Percentiles rank a stretch among this genome's conserved stretches.
These are phyloP conservation scores for Aspergillus terreus DNA, from an alignment of 2,329 filamentous ascomycete species.

Conservation along the genomic window DNA sequence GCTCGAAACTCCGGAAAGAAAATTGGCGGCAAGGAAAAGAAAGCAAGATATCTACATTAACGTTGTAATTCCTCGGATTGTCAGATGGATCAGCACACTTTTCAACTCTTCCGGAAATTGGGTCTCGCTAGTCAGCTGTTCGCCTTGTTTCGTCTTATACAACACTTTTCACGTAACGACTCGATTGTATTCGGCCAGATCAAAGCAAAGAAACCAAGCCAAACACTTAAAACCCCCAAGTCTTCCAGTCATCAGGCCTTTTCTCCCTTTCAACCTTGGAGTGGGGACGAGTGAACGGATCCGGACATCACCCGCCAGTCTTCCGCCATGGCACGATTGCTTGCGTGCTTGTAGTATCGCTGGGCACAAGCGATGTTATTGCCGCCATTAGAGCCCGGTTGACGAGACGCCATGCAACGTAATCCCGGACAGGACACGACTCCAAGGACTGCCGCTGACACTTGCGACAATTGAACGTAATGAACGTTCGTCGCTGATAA, in stretches of 20 bases:
- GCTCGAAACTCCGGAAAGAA: slow-evolving; percentile 36
- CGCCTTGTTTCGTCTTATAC: slow-evolving; percentile 34
- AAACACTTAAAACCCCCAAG: not conserved
- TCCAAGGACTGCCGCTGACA: no score
- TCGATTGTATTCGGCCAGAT: slow-evolving; percentile 36
- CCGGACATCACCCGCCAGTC: not conserved
- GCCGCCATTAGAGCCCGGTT: not conserved
- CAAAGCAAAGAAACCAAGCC: not conserved
- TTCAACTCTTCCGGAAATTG: slow-evolving; percentile 32
- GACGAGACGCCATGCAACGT: not conserved
- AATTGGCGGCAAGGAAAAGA: slow-evolving; percentile 41
- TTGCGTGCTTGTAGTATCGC: not conserved
- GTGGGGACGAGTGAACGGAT: not conserved
- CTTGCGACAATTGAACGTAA: no score
- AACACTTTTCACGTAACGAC: slow-evolving; percentile 40
- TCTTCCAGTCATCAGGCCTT: not conserved
- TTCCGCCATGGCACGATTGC: not conserved
- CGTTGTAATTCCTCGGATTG: slow-evolving; percentile 45
- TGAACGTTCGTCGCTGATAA: no score
- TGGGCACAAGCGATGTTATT: not conserved
- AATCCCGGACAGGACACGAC: not conserved
- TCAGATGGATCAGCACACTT: slow-evolving; percentile 41
- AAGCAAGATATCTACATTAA: slow-evolving; percentile 31
- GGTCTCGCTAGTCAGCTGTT: slow-evolving; percentile 38
- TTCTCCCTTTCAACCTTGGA: not conserved